Percentiles rank a stretch among this genome's conserved stretches.
phyloP scores from a whole-genome alignment of 306 rosid genomes.

The Vigna mungo region DNA sequence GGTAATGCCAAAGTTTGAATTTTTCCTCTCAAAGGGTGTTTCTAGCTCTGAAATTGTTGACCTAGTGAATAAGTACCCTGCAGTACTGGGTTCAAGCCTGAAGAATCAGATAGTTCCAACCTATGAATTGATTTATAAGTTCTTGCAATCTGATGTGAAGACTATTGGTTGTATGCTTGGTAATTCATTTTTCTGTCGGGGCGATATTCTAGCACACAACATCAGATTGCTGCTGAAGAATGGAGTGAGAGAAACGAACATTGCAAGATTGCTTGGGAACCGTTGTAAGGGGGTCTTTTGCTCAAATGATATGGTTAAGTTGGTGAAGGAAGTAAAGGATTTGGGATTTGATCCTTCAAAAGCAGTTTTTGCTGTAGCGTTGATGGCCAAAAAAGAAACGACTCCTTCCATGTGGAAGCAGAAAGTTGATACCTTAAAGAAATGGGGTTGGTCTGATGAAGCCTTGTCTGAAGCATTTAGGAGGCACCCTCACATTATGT shows the following conservation, averaged over 20 bases:
- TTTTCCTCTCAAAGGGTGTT: constrained; percentile 42
- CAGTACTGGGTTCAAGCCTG: not conserved
- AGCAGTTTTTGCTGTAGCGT: constrained; percentile 29
- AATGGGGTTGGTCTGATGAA: constrained; percentile 68
- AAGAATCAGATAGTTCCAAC: not conserved
- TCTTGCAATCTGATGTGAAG: not conserved
- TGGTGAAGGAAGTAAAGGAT: not conserved
- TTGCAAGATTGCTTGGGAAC: not conserved
- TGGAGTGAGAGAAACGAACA: not conserved
- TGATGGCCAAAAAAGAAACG: constrained; percentile 6
- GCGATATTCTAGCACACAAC: not conserved
- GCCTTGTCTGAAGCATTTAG: constrained; percentile 23
- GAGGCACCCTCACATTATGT: constrained; percentile 49
- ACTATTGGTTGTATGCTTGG: not conserved
- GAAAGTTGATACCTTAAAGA: constrained; percentile 53
- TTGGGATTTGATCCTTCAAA: constrained; percentile 20
- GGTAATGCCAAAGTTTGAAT: constrained; percentile 36
- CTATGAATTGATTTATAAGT: not conserved
- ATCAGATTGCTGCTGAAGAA: not conserved
- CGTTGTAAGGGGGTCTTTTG: not conserved
- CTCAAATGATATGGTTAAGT: not conserved
- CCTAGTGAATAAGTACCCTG: not conserved
- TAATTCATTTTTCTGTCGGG: not conserved
- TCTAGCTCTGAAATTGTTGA: not conserved
- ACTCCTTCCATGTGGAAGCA: constrained; percentile 50